These are phyloP conservation scores for Agarophyton chilense DNA, from an alignment of 23 red algal genomes.

Conservation along the genomic window DNA sequence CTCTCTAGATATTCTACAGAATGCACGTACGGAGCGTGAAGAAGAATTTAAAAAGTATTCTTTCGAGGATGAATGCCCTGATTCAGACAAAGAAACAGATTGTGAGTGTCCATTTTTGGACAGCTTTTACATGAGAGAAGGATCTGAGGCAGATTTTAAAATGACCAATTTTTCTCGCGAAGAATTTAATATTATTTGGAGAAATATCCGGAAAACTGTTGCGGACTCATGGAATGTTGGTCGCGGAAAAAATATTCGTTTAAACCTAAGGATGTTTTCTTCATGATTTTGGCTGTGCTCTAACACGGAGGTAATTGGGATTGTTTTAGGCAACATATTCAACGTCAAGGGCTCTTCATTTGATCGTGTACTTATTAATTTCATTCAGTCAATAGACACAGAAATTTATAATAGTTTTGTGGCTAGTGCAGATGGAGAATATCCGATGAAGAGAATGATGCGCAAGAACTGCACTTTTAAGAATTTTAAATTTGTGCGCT, in stretches of 20 bases:
- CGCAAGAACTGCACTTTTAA: not conserved
- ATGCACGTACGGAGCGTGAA: too few relatives aligned
- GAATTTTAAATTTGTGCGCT: not conserved
- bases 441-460: not conserved
- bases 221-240: too few relatives aligned
- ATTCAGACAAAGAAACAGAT: constrained; percentile 14
- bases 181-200: too few relatives aligned
- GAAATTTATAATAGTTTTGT: constrained; percentile 10
- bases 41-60: not conserved
- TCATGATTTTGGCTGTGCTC: constrained; percentile 1
- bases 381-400: not conserved
- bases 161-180: not conserved
- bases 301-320: constrained; percentile 17
- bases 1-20: not conserved
- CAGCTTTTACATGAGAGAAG: not conserved
- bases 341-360: not conserved
- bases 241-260: not conserved
- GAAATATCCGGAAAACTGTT: too few relatives aligned
- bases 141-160: not conserved
- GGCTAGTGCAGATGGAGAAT: not conserved
- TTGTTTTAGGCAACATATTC: constrained; percentile 7
- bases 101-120: not conserved
- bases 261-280: constrained; percentile 8
- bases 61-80: not conserved
- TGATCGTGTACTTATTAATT: too few relatives aligned